phyloP scores from a whole-genome alignment of 768 basidiomycete species.

The Suillus paluster region DNA sequence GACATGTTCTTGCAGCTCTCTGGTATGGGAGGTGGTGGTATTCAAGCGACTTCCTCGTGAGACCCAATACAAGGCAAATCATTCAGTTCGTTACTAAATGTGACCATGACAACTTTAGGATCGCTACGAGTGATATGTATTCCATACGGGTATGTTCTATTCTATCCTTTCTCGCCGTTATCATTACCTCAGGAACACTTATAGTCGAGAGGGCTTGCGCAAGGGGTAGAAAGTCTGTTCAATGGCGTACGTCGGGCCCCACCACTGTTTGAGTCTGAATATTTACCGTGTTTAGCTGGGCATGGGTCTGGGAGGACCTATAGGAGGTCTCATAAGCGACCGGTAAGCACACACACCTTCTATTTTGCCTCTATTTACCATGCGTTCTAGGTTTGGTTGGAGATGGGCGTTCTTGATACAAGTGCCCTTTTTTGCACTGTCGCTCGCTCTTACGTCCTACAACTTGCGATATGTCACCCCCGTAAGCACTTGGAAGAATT shows the following conservation, averaged over 20 bases:
- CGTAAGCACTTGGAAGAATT: constrained; percentile 39
- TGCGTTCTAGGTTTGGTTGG: constrained; percentile 67
- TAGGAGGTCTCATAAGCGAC: constrained; percentile 74
- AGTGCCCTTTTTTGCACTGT: constrained; percentile 65
- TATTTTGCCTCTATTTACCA: neutral
- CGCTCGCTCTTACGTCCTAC: constrained; percentile 58
- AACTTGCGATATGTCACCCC: constrained; percentile 72
- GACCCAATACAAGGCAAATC: constrained; percentile 19
- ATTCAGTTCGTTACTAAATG: neutral
- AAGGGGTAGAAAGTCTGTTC: constrained; percentile 76
- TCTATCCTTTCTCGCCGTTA: constrained; percentile 9
- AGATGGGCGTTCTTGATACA: constrained; percentile 81
- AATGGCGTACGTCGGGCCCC: constrained; percentile 57
- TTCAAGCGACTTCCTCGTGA: constrained; percentile 72
- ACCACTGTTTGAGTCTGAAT: constrained; percentile 7
- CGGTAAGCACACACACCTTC: constrained; percentile 44
- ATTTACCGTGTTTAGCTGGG: constrained; percentile 53
- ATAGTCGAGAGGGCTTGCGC: constrained; percentile 71
- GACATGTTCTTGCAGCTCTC: constrained; percentile 49
- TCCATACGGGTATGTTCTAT: constrained; percentile 59
- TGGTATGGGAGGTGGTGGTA: constrained; percentile 81
- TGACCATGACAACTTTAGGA: constrained; percentile 41
- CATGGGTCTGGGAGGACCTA: constrained; percentile 79
- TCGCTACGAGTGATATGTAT: constrained; percentile 83
- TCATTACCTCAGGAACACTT: constrained; percentile 18